phyloP scores from a whole-genome alignment of 2,329 filamentous ascomycete genomes.

The Cordyceps militaris region DNA sequence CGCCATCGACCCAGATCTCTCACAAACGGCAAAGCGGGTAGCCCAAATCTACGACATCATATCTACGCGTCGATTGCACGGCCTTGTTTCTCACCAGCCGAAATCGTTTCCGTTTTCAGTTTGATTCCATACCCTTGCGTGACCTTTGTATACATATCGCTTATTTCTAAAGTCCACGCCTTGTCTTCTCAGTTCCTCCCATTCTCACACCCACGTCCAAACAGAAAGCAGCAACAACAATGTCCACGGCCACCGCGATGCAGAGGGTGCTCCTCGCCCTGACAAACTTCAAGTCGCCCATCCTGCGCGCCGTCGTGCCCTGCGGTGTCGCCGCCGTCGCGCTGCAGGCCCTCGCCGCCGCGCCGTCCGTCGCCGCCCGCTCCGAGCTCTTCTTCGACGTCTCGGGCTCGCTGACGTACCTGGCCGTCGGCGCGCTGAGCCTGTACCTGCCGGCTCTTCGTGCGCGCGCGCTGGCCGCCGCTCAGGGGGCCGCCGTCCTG shows the following conservation, averaged over 20 bases:
- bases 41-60: slow-evolving; percentile 10
- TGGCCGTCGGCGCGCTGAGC: slow-evolving; percentile 55
- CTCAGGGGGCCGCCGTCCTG: slow-evolving; percentile 20
- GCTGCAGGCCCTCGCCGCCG: slow-evolving; percentile 53
- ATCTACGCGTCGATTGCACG: background rate
- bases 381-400: slow-evolving; percentile 64
- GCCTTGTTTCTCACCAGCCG: background rate
- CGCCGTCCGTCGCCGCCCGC: slow-evolving; percentile 53
- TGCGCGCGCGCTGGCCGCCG: slow-evolving; percentile 41
- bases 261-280: slow-evolving; percentile 41
- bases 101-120: background rate
- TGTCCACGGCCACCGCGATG: slow-evolving; percentile 5
- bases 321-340: slow-evolving; percentile 55
- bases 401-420: slow-evolving; percentile 58
- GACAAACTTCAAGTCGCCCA: slow-evolving; percentile 54
- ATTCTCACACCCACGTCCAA: too few relatives aligned
- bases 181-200: too few relatives aligned
- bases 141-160: background rate
- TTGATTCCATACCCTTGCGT: background rate
- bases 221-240: background rate
- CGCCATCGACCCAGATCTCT: slow-evolving; percentile 1
- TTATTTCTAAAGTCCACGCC: background rate
- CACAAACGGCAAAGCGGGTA: background rate
- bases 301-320: slow-evolving; percentile 56
- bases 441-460: slow-evolving; percentile 54